Conservation (phyloP, 2,329 filamentous ascomycete species). For the Rugonectria rugulosa region DNA sequence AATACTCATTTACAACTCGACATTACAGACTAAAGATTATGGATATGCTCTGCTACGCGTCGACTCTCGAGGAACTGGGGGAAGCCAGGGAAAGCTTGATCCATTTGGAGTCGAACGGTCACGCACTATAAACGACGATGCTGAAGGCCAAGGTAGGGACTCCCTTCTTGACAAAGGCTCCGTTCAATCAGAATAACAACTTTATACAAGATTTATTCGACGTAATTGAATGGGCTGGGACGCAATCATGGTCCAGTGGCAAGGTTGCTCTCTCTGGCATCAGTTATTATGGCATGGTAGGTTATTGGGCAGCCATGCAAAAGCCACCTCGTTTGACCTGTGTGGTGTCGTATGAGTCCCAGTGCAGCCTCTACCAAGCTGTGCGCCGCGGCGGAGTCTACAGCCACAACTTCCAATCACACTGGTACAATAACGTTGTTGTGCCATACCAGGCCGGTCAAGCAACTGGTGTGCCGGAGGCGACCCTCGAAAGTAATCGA, state of each 20-base stretch:
- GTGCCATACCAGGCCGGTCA: conserved; percentile 1
- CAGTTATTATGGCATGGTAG: conserved; percentile 16
- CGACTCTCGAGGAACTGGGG: conserved; percentile 11
- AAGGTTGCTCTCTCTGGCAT: conserved; percentile 9
- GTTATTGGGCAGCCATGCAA: conserved; percentile 13
- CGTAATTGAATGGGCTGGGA: conserved; percentile 12
- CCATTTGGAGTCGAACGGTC: conserved; percentile 9
- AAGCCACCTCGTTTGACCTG: conserved; percentile 8
- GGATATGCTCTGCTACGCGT: conserved; percentile 15
- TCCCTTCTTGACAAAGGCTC: too few relatives aligned
- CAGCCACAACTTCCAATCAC: conserved; percentile 8
- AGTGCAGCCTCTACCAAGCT: conserved; percentile 7
- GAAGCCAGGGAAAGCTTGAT: conserved; percentile 13
- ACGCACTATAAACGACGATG: not conserved
- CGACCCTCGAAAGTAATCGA: conserved; percentile 2
- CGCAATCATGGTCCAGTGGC: conserved; percentile 5
- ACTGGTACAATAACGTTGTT: conserved; percentile 13
- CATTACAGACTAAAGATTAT: conserved; percentile 2
- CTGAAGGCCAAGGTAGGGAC: conserved; percentile 12
- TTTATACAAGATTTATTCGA: conserved; percentile 12
- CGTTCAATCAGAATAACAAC: not conserved
- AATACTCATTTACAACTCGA: not conserved
- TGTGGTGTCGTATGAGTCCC: conserved; percentile 9
- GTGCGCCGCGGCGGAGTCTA: conserved; percentile 1
- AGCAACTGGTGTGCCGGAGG: not conserved